phyloP scores from a whole-genome alignment of 2,329 filamentous ascomycete genomes.

The Claviceps maximensis region DNA sequence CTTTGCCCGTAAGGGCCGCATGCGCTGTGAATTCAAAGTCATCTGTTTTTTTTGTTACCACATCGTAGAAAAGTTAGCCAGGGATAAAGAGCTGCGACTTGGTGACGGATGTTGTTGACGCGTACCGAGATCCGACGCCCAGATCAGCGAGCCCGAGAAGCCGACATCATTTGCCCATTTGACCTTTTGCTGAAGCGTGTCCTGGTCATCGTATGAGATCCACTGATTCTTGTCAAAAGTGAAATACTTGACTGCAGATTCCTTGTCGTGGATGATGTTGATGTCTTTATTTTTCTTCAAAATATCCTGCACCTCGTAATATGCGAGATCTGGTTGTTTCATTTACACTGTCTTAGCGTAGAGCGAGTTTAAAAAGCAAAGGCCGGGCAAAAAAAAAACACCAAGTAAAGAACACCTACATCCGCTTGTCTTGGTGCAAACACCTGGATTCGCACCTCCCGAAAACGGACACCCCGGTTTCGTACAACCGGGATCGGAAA shows the following conservation, averaged over 20 bases:
- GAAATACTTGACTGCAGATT: slow-evolving; percentile 11
- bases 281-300: slow-evolving; percentile 8
- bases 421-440: slow-evolving; percentile 5
- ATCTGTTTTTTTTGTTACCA: not conserved
- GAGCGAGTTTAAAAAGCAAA: no score
- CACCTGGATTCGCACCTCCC: slow-evolving; percentile 7
- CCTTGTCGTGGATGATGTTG: slow-evolving; percentile 8
- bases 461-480: slow-evolving; percentile 11
- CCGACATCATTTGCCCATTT: slow-evolving; percentile 9
- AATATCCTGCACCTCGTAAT: slow-evolving; percentile 10
- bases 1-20: not conserved
- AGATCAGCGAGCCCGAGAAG: slow-evolving; percentile 10
- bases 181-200: slow-evolving; percentile 10
- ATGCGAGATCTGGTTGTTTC: slow-evolving; percentile 8
- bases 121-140: slow-evolving; percentile 11
- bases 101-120: not conserved
- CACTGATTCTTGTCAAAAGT: slow-evolving; percentile 10
- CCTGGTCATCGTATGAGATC: slow-evolving; percentile 9
- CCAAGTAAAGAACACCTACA: not conserved
- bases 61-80: not conserved
- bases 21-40: not conserved
- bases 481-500: slow-evolving; percentile 8
- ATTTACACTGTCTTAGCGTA: no score
- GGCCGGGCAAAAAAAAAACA: no score
- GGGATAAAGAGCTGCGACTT: no score